These are phyloP conservation scores for Blastobotrys ciferrii DNA, from an alignment of 1,139 yeast genomes.

Conservation along the genomic window DNA sequence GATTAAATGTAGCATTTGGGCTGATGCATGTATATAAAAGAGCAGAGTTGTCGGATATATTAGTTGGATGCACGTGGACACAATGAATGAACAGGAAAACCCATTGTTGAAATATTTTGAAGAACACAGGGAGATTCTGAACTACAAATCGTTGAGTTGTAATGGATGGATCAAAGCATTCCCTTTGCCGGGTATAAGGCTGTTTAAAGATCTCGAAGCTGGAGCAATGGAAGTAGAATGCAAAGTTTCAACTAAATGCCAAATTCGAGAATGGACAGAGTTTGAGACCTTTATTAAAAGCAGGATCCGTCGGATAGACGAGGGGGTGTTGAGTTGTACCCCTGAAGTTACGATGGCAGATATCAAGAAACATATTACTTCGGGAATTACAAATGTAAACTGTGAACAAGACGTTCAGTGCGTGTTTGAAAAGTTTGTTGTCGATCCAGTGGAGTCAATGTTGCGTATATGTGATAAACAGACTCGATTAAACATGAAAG, in stretches of 20 bases:
- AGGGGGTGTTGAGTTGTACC: background rate
- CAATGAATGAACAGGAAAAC: background rate
- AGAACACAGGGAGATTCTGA: background rate
- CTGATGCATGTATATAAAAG: no score
- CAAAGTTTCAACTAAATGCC: background rate
- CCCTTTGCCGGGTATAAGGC: background rate
- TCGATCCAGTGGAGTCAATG: background rate
- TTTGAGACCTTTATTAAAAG: constrained; percentile 1
- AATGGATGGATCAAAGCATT: background rate
- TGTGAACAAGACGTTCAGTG: background rate
- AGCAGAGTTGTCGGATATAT: no score
- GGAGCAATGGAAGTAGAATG: background rate
- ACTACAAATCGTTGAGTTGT: background rate
- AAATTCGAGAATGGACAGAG: constrained; percentile 1
- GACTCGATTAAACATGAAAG: background rate
- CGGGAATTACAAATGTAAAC: constrained; percentile 2
- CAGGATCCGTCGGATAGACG: background rate
- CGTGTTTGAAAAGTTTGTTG: constrained; percentile 1
- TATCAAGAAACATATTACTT: background rate
- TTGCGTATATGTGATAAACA: background rate
- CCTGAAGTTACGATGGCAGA: constrained; percentile 1
- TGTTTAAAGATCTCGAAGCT: constrained; percentile 1
- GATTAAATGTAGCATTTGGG: no score
- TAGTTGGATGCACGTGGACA: no score
- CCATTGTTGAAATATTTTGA: constrained; percentile 1